Conservation (phyloP, 2,329 filamentous ascomycete species). For the Tricladium varicosporioides region DNA sequence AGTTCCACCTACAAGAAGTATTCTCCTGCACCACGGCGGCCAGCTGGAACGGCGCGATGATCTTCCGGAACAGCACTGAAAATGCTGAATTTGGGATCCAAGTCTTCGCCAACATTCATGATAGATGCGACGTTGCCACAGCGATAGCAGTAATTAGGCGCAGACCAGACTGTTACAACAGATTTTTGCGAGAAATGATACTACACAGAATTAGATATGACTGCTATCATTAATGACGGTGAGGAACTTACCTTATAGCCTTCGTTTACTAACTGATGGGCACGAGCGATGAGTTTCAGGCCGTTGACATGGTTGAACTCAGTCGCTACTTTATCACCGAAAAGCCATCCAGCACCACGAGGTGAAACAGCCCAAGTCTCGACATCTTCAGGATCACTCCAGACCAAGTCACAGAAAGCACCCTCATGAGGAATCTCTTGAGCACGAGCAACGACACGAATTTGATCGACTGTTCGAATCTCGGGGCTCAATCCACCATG, state of each 20-base stretch:
- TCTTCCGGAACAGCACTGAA: conserved; percentile 89
- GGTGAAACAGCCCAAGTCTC: conserved; percentile 70
- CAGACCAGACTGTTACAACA: conserved; percentile 73
- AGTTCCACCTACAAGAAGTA: conserved; percentile 55
- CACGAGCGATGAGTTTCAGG: conserved; percentile 67
- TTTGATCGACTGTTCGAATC: conserved; percentile 73
- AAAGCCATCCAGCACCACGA: conserved; percentile 57
- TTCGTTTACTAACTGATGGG: conserved; percentile 74
- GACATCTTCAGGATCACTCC: conserved; percentile 72
- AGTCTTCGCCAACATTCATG: conserved; percentile 83
- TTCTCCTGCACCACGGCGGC: conserved; percentile 63
- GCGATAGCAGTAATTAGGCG: conserved; percentile 46
- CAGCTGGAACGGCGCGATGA: conserved; percentile 74
- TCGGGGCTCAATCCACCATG: conserved; percentile 71
- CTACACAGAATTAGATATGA: conserved; percentile 41
- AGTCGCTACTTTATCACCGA: conserved; percentile 64
- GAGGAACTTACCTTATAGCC: conserved; percentile 60
- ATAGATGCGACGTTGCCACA: conserved; percentile 65
- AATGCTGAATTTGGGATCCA: conserved; percentile 89
- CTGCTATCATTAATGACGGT: neutral
- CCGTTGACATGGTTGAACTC: conserved; percentile 79
- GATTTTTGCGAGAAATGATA: conserved; percentile 96
- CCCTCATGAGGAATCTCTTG: conserved; percentile 77
- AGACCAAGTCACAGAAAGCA: conserved; percentile 74
- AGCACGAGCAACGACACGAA: conserved; percentile 69